Evolutionary conservation across 441 rosid species (phyloP).

Genomic region (Populus hybrid): DNA sequence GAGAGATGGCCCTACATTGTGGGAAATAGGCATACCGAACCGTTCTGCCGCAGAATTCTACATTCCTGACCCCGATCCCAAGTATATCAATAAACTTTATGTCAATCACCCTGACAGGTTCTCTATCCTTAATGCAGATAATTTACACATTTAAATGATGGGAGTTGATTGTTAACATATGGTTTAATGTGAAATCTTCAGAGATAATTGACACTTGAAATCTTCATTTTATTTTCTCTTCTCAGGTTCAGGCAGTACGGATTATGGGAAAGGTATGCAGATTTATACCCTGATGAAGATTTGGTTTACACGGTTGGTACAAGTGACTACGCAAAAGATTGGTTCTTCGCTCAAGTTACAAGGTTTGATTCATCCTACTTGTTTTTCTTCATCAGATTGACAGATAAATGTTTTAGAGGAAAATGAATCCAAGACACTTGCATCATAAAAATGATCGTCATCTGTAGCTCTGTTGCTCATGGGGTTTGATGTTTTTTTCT

Average conservation of each 20-base stretch:
- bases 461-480: not conserved
- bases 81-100: slow-evolving; percentile 55
- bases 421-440: not conserved
- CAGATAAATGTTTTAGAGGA: not conserved
- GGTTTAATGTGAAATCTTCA: not conserved
- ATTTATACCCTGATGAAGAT: slow-evolving; percentile 45
- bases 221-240: not conserved
- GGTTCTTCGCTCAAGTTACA: slow-evolving; percentile 60
- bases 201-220: not conserved
- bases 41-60: slow-evolving; percentile 26
- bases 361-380: slow-evolving; percentile 29
- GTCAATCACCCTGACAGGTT: slow-evolving; percentile 71
- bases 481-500: too few species aligned
- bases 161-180: not conserved
- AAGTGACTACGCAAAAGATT: slow-evolving; percentile 41
- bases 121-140: not conserved
- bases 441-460: not conserved
- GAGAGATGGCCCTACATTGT: slow-evolving; percentile 73
- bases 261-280: slow-evolving; percentile 53
- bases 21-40: slow-evolving; percentile 83
- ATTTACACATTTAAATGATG: not conserved
- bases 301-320: slow-evolving; percentile 47
- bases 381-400: not conserved
- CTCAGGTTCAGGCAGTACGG: slow-evolving; percentile 76
- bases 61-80: slow-evolving; percentile 65